Evolutionary conservation across 129 eudicot species (phyloP), one percentile per base, ranked within the genome.

Genomic region (Arctium minus): DNA sequence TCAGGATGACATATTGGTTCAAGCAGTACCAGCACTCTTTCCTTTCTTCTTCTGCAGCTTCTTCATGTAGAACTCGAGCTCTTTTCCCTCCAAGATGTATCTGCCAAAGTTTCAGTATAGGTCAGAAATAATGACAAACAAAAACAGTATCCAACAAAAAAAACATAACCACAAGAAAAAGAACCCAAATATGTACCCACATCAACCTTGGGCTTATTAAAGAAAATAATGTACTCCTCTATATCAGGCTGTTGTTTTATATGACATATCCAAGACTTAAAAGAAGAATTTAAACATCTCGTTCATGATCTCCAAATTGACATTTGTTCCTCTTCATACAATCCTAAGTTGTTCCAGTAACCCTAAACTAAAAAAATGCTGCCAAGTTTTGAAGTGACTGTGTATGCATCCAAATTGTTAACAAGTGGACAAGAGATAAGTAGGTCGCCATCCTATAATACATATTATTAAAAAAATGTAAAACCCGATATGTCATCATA

Each of bases 41-140:
- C 95, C 95, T 77, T 89, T 91, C 91, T 91, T 91, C 88, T 72
- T 87, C 77, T 91, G 96, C 77, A 91, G 68, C 71, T 91, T 91
- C 91, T 89, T 91, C 96, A 46, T 46, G 56, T 46, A 46, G 4
- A 46, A 46, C 56, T 46, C 56, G 15, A 46, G 56, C 15, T 46
- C 56, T 46, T 46, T 46, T 46, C 56, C 56, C 56, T 46, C 56
- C 56, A 46, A 46, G 12, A 46, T 46, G 56, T 46, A 46, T 46
- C 56, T 46, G 56, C 17, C 17, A 46, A 46, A 1, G 56, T 46
- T 46, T 46, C 56, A 10, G 15, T 46, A 46, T 3, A 46, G 56
- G 15, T 46, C 10, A 10, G 56, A 46, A 46, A 46, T 10, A 46
- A 46, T 46, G 56, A 46, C 56, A 15, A 46, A 8, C 2, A 42